Evolutionary conservation across 768 basidiomycete species (phyloP), one percentile per base, ranked within the genome.

Genomic region (Russula emetica): DNA sequence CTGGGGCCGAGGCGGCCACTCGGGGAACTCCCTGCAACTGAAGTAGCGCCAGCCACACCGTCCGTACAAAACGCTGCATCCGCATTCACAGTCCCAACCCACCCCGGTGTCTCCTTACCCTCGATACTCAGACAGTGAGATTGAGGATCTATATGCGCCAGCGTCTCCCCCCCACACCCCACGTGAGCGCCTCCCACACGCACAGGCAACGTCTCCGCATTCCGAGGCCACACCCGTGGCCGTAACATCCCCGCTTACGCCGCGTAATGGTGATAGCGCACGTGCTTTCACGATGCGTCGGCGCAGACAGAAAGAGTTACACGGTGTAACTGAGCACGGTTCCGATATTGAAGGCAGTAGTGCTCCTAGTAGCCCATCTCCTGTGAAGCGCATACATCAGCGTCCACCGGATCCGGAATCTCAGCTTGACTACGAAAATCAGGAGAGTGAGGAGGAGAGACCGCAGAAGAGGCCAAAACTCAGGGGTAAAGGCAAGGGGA

Each of bases 381-480:
- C 67, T 5, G 60, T 67, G 34, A 68, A 68, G 51, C 60, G 58
- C 22, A 34, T 51, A 7, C 57, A 67, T n/a, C 52, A 58, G 24
- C 45, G 49, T n/a, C 57, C 52, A 20, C 55, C 53, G 9, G 66
- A 45, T 2, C 38, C 38, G n/a, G 63, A 20, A 40, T 64, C 63
- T 20, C 63, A 55, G 18, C 38, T 64, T 13, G 58, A 60, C 28
- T 50, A 64, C 14, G 58, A 60, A 16, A 4, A 44, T 38, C 54
- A 42, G 26, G 54, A 44, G 38, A 70, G 72, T 61, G 63, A 68
- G 38, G 72, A 71, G 49, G 74, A 71, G 57, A 70, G 72, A 69
- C 77, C 75, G 65, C 71, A 73, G 58, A 77, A 78, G 65, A 72
- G 63, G 22, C 63, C 67, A 51, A 70, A 65, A 45, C 34, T 55